Conservation (phyloP, 2,329 filamentous ascomycete genomes). For the Lachnellula willkommii region DNA sequence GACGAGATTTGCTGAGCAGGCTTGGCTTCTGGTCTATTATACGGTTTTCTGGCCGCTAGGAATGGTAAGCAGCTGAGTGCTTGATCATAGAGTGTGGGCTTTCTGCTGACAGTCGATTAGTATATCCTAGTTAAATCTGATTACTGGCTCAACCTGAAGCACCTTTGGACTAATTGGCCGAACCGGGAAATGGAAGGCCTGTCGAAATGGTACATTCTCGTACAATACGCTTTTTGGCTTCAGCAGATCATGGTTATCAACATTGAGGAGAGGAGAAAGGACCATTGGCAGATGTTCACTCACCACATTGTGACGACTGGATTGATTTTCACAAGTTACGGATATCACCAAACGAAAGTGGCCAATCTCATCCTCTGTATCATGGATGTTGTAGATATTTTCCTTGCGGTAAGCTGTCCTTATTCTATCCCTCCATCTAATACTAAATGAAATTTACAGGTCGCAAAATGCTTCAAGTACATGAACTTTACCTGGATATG, state of each 20-base stretch:
- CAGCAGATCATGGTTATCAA: conserved; percentile 93
- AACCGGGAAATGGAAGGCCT: conserved; percentile 66
- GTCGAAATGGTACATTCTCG: conserved; percentile 84
- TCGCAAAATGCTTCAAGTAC: conserved; percentile 92
- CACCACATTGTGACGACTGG: conserved; percentile 87
- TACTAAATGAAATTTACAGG: conserved; percentile 40
- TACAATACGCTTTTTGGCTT: conserved; percentile 87
- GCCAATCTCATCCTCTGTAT: conserved; percentile 83
- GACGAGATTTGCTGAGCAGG: conserved; percentile 87
- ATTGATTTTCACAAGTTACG: conserved; percentile 77
- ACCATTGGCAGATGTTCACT: conserved; percentile 91
- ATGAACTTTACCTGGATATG: conserved; percentile 69
- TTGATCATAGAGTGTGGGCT: not conserved
- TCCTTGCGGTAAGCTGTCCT: conserved; percentile 65
- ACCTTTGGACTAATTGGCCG: conserved; percentile 84
- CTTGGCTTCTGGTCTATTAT: conserved; percentile 85
- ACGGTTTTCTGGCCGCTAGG: conserved; percentile 75
- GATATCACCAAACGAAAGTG: conserved; percentile 80
- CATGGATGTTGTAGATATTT: conserved; percentile 89
- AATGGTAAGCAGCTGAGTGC: conserved; percentile 52
- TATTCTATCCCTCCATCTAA: not conserved
- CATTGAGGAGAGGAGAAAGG: conserved; percentile 90
- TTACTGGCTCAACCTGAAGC: conserved; percentile 70
- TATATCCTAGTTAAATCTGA: conserved; percentile 74
- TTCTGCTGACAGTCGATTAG: conserved; percentile 40